Percentiles rank a stretch among this genome's conserved stretches.
Evolutionary conservation across 2,329 filamentous ascomycete species (phyloP).

Genomic region (Apiospora pterosperma): DNA sequence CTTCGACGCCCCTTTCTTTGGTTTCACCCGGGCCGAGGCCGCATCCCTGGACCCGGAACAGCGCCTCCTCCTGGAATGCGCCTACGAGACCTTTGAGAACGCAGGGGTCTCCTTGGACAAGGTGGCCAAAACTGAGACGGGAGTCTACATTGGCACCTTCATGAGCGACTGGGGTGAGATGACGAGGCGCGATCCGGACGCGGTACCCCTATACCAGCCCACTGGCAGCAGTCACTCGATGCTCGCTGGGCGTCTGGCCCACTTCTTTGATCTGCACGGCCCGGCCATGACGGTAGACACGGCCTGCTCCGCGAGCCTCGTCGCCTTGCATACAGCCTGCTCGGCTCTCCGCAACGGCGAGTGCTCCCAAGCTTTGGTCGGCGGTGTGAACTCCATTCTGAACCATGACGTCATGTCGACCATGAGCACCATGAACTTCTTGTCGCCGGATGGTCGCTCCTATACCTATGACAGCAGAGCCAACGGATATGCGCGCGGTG

Average conservation of each 20-base stretch:
- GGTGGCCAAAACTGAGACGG: not conserved
- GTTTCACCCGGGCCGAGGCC: not conserved
- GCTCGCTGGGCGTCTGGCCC: not conserved
- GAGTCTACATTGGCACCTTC: not conserved
- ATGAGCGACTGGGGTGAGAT: not conserved
- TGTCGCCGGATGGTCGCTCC: conserved; percentile 43
- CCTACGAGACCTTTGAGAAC: not conserved
- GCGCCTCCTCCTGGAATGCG: not conserved
- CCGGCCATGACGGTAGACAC: conserved; percentile 7
- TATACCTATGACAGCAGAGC: conserved; percentile 45
- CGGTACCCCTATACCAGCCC: not conserved
- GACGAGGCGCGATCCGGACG: not conserved
- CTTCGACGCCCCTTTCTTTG: not conserved
- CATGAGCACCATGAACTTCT: conserved; percentile 30
- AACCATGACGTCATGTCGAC: conserved; percentile 17
- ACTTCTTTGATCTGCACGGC: conserved; percentile 4
- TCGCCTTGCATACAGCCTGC: conserved; percentile 3
- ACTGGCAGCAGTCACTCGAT: not conserved
- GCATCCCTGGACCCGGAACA: not conserved
- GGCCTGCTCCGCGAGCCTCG: conserved; percentile 4
- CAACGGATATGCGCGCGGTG: conserved; percentile 52
- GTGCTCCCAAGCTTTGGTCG: conserved; percentile 27
- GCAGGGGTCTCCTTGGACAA: not conserved
- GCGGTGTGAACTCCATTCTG: conserved; percentile 35
- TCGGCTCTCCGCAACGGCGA: conserved; percentile 5